phyloP scores from a whole-genome alignment of 2,329 filamentous ascomycete genomes.

The Coniella lustricola region DNA sequence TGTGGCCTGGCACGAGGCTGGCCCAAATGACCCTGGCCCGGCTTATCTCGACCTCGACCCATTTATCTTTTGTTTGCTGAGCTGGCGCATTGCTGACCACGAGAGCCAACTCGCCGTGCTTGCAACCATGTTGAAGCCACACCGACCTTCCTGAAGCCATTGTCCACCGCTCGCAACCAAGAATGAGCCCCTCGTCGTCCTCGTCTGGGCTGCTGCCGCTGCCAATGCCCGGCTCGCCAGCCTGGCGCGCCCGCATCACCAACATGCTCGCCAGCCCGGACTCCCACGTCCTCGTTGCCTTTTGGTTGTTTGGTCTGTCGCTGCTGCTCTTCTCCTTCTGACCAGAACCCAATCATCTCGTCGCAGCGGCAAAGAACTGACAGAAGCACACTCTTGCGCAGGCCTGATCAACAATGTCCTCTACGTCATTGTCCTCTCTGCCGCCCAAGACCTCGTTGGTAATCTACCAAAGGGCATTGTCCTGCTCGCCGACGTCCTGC shows the following conservation, averaged over 20 bases:
- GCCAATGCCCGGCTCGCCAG: slow-evolving; percentile 50
- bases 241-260: slow-evolving; percentile 59
- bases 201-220: slow-evolving; percentile 45
- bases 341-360: not conserved
- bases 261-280: slow-evolving; percentile 61
- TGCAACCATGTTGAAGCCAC: too few species aligned
- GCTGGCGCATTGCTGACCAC: too few species aligned
- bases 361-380: not conserved
- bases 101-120: too few species aligned
- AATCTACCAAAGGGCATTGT: slow-evolving; percentile 86
- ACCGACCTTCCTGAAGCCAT: not conserved
- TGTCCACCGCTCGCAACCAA: not conserved
- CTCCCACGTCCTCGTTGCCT: slow-evolving; percentile 66
- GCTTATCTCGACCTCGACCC: too few species aligned
- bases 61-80: too few species aligned
- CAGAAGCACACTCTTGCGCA: slow-evolving; percentile 26
- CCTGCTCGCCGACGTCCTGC: slow-evolving; percentile 85
- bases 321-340: not conserved
- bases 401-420: slow-evolving; percentile 94
- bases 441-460: slow-evolving; percentile 91
- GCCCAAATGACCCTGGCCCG: too few species aligned
- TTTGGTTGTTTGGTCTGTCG: slow-evolving; percentile 82
- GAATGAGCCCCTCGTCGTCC: slow-evolving; percentile 33
- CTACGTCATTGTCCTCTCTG: slow-evolving; percentile 93
- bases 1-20: too few species aligned